These are phyloP conservation scores for Lipomyces anomalus DNA, from an alignment of 805 yeast species.

Conservation along the genomic window DNA sequence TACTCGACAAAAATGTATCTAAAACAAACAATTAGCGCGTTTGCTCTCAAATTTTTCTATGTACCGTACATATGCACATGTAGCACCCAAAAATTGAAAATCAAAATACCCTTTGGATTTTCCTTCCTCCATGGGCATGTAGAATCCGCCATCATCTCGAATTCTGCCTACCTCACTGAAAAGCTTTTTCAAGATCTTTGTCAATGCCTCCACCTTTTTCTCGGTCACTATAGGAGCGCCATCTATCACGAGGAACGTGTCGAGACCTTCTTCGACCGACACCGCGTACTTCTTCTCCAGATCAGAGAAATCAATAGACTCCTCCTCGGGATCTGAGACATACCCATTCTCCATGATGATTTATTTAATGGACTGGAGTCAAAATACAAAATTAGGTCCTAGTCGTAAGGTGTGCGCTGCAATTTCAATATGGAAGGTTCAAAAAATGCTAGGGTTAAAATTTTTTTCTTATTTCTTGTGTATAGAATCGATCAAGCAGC, in stretches of 20 bases:
- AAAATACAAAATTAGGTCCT: too few relatives aligned
- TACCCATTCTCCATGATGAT: too few relatives aligned
- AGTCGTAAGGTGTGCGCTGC: too few relatives aligned
- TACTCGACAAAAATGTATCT: constrained; percentile 75
- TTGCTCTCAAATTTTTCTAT: not conserved
- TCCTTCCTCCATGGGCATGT: constrained; percentile 71
- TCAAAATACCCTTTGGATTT: constrained; percentile 84
- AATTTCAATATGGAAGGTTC: too few relatives aligned
- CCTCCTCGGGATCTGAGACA: too few relatives aligned
- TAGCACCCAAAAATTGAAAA: too few relatives aligned
- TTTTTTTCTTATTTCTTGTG: too few relatives aligned
- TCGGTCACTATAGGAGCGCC: constrained; percentile 97
- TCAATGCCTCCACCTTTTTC: constrained; percentile 72
- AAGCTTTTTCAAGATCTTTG: constrained; percentile 78
- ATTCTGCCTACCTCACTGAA: constrained; percentile 75
- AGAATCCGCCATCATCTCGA: constrained; percentile 54
- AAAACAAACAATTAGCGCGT: too few relatives aligned
- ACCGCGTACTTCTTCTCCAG: constrained; percentile 75
- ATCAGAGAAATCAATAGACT: constrained; percentile 67
- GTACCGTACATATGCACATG: constrained; percentile 33
- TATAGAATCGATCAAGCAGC: too few relatives aligned
- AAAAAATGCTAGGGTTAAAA: too few relatives aligned
- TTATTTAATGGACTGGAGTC: too few relatives aligned
- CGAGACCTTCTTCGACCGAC: constrained; percentile 60
- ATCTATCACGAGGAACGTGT: constrained; percentile 77